phyloP scores from a whole-genome alignment of 2,329 filamentous ascomycete species.

The Hymenoscyphus scutula region DNA sequence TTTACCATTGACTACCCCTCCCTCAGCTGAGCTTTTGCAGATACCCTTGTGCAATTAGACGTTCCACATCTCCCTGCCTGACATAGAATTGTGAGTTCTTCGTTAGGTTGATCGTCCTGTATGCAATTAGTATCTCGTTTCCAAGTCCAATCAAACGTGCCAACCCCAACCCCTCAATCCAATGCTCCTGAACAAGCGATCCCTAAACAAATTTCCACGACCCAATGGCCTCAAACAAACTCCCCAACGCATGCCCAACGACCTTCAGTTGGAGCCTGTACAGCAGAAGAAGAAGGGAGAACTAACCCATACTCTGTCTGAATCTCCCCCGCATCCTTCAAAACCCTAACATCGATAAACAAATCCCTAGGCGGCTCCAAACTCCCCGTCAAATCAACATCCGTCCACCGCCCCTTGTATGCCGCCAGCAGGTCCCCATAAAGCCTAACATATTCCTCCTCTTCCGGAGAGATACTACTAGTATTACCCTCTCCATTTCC shows the following conservation, averaged over 20 bases:
- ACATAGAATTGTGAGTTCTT: slow-evolving; percentile 99
- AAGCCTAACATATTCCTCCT: slow-evolving; percentile 91
- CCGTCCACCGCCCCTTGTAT: slow-evolving; percentile 98
- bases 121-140: slow-evolving; percentile 3
- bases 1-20: neutral
- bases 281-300: neutral
- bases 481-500: slow-evolving; percentile 51
- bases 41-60: slow-evolving; percentile 91
- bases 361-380: slow-evolving; percentile 91
- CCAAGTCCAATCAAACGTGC: neutral
- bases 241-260: too few species aligned
- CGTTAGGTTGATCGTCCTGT: slow-evolving; percentile 86
- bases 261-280: neutral
- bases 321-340: slow-evolving; percentile 97
- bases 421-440: slow-evolving; percentile 92
- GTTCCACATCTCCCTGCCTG: slow-evolving; percentile 90
- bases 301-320: slow-evolving; percentile 97
- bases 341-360: slow-evolving; percentile 92
- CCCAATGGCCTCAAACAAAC: neutral
- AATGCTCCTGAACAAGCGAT: neutral
- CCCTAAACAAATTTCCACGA: too few species aligned
- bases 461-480: slow-evolving; percentile 87
- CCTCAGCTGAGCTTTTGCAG: slow-evolving; percentile 80
- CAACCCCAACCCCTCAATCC: neutral
- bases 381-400: slow-evolving; percentile 91